These are phyloP conservation scores for Fusarium graminum DNA, from an alignment of 2,329 filamentous ascomycete species.

Conservation along the genomic window DNA sequence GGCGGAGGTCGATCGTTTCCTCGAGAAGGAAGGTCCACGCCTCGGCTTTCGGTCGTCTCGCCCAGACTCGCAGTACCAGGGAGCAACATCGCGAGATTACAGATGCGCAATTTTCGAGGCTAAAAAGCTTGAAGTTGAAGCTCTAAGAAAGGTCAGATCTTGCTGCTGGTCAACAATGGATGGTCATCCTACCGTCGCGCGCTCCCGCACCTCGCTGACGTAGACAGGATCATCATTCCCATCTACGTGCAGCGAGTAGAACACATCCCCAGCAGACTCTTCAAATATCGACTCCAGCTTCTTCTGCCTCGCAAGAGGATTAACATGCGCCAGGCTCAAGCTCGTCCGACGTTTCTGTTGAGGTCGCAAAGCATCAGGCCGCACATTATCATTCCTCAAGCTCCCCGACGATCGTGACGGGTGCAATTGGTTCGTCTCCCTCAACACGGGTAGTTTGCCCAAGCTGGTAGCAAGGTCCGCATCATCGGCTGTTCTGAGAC, in stretches of 20 bases:
- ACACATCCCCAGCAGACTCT: conserved; percentile 83
- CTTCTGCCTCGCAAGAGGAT: conserved; percentile 72
- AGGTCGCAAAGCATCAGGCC: conserved; percentile 56
- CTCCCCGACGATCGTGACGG: conserved; percentile 69
- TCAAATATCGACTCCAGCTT: conserved; percentile 80
- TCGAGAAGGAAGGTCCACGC: conserved; percentile 76
- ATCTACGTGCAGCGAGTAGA: conserved; percentile 85
- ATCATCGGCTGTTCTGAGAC: conserved; percentile 81
- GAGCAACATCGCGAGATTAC: conserved; percentile 73
- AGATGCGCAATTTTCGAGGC: conserved; percentile 74
- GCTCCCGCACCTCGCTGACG: conserved; percentile 83
- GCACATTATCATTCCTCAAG: conserved; percentile 55
- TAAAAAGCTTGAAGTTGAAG: conserved; percentile 89
- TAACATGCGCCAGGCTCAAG: conserved; percentile 62
- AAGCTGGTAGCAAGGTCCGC: conserved; percentile 78
- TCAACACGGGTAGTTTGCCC: conserved; percentile 71
- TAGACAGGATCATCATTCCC: conserved; percentile 81
- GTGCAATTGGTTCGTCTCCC: conserved; percentile 63
- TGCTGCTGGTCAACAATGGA: neutral
- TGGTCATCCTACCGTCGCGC: conserved; percentile 71
- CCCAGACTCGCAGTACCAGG: conserved; percentile 81
- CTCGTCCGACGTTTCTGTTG: conserved; percentile 61
- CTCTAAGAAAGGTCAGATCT: conserved; percentile 64
- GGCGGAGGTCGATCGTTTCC: conserved; percentile 76
- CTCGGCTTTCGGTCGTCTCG: conserved; percentile 64